phyloP scores from a whole-genome alignment of 192 early-diverging fungal genomes.

The Phlyctochytrium planicorne region DNA sequence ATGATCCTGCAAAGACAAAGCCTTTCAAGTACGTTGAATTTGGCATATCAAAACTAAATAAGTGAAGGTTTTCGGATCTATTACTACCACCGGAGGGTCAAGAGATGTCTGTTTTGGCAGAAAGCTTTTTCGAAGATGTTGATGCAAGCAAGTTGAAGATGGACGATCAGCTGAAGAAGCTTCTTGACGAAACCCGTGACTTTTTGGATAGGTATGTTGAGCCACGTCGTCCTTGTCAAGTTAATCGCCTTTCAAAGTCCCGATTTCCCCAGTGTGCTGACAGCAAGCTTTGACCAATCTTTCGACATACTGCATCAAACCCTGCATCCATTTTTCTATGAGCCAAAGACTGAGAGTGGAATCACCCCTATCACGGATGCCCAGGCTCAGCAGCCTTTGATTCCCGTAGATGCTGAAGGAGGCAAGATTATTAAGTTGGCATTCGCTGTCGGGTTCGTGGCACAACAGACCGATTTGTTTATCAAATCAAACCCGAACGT shows the following conservation, averaged over 20 bases:
- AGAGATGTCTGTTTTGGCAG: conserved; percentile 60
- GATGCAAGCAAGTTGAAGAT: conserved; percentile 30
- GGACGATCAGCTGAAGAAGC: conserved; percentile 61
- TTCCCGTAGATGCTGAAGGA: background rate
- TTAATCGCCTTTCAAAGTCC: background rate
- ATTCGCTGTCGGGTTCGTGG: background rate
- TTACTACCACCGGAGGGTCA: conserved; percentile 65
- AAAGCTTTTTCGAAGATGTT: conserved; percentile 47
- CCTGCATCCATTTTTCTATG: background rate
- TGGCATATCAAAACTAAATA: background rate
- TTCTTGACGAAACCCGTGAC: conserved; percentile 88
- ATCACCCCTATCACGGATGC: background rate
- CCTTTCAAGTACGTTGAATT: conserved; percentile 48
- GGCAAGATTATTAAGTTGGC: conserved; percentile 6
- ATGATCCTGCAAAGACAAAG: conserved; percentile 5
- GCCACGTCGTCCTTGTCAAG: background rate
- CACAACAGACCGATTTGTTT: background rate
- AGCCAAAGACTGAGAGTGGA: too few species aligned
- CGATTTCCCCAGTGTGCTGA: background rate
- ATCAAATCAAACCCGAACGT: background rate
- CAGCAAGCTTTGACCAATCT: background rate
- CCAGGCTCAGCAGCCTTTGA: background rate
- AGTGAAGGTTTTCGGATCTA: conserved; percentile 3
- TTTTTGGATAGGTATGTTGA: conserved; percentile 71
- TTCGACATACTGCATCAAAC: background rate